These are phyloP conservation scores for Kwoniella heveanensis DNA, from an alignment of 768 basidiomycete genomes.

Conservation along the genomic window DNA sequence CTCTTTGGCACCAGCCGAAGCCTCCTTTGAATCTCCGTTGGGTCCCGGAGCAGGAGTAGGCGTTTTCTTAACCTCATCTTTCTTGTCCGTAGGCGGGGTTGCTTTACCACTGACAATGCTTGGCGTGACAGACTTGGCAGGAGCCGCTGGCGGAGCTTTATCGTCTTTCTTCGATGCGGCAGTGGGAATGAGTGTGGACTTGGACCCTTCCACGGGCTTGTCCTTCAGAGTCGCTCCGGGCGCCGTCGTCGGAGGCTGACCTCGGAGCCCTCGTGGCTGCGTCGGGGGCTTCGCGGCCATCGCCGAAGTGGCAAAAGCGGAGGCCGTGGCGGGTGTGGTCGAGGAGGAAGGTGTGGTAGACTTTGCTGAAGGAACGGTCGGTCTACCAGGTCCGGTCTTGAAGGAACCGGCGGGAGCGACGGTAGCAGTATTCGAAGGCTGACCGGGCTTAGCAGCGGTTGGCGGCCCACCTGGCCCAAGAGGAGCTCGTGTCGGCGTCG, in stretches of 20 bases:
- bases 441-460: constrained; percentile 8
- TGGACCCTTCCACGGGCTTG: constrained; percentile 8
- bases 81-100: background rate
- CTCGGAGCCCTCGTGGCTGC: constrained; percentile 15
- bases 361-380: constrained; percentile 1
- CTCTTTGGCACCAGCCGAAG: constrained; percentile 58
- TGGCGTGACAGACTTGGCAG: constrained; percentile 16
- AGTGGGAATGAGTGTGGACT: constrained; percentile 4
- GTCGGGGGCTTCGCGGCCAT: constrained; percentile 21
- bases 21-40: constrained; percentile 52
- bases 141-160: background rate
- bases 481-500: constrained; percentile 19
- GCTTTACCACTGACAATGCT: constrained; percentile 10
- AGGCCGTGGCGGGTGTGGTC: constrained; percentile 6
- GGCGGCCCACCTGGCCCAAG: constrained; percentile 12
- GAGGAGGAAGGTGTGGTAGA: constrained; percentile 2
- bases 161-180: constrained; percentile 2
- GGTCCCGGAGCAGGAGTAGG: constrained; percentile 55
- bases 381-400: constrained; percentile 14
- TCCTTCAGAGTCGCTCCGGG: constrained; percentile 5
- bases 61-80: constrained; percentile 17
- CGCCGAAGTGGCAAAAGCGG: constrained; percentile 3
- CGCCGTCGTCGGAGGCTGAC: background rate
- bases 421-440: constrained; percentile 5
- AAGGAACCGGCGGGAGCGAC: constrained; percentile 4